These are phyloP conservation scores for Fonsecaea pedrosoi DNA, from an alignment of 2,329 filamentous ascomycete species.

Conservation along the genomic window DNA sequence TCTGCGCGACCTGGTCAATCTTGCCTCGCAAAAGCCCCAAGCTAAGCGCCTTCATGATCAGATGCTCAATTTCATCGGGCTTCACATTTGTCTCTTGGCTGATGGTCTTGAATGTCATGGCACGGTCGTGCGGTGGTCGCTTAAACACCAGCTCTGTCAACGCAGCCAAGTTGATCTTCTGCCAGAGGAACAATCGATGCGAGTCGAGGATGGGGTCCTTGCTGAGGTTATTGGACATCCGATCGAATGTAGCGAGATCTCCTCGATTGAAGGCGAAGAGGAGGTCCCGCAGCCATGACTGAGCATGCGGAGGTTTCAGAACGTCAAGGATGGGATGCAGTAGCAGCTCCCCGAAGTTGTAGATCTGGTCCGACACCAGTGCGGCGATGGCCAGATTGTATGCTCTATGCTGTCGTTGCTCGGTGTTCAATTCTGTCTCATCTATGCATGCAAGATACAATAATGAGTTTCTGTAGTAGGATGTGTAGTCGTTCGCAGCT, in stretches of 20 bases:
- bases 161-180: constrained; percentile 97
- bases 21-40: constrained; percentile 86
- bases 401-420: constrained; percentile 80
- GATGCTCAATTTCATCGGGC: constrained; percentile 90
- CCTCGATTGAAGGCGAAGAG: constrained; percentile 97
- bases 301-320: constrained; percentile 67
- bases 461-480: constrained; percentile 96
- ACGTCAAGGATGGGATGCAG: constrained; percentile 94
- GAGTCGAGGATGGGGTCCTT: constrained; percentile 79
- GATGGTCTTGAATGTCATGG: constrained; percentile 90
- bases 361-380: constrained; percentile 91
- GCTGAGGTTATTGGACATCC: constrained; percentile 78
- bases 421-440: constrained; percentile 72
- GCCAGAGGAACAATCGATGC: constrained; percentile 83
- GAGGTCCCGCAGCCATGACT: constrained; percentile 86
- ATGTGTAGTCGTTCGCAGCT: constrained; percentile 87
- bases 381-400: constrained; percentile 94
- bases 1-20: constrained; percentile 94
- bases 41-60: constrained; percentile 99
- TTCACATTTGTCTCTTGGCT: constrained; percentile 90
- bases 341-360: constrained; percentile 99
- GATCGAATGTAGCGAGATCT: constrained; percentile 85
- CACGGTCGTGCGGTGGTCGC: constrained; percentile 90
- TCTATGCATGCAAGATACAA: constrained; percentile 96
- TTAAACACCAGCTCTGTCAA: constrained; percentile 96